Evolutionary conservation across 208 protist genomes (phyloP).

Genomic region (Leishmania amazonensis): DNA sequence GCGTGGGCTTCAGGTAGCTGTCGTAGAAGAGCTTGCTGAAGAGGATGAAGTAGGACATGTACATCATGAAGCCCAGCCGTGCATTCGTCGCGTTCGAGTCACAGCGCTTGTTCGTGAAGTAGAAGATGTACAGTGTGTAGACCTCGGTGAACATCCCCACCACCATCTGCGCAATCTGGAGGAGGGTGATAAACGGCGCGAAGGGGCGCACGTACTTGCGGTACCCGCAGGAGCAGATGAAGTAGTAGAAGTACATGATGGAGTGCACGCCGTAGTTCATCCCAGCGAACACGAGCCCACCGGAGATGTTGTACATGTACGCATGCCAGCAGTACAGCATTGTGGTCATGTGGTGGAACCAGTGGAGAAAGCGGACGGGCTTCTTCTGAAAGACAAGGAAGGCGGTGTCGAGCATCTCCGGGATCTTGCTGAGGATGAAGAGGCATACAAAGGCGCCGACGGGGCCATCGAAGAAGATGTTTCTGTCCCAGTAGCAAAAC

Average conservation of each 20-base stretch:
- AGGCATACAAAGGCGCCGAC: slow-evolving; percentile 64
- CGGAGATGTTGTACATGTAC: slow-evolving; percentile 46
- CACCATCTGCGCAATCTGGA: slow-evolving; percentile 94
- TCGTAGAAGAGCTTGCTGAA: slow-evolving; percentile 87
- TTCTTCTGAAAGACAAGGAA: slow-evolving; percentile 91
- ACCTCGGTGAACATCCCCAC: slow-evolving; percentile 69
- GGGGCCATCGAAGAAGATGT: slow-evolving; percentile 55
- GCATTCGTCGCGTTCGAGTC: slow-evolving; percentile 66
- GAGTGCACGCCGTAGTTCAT: slow-evolving; percentile 95
- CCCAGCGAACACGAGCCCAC: slow-evolving; percentile 79
- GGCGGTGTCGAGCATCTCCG: slow-evolving; percentile 86
- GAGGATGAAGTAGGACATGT: slow-evolving; percentile 91
- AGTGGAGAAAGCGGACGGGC: slow-evolving; percentile 83
- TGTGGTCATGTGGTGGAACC: slow-evolving; percentile 93
- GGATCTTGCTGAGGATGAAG: slow-evolving; percentile 85
- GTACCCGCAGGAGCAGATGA: slow-evolving; percentile 66
- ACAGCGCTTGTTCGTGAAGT: slow-evolving; percentile 19
- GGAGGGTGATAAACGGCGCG: slow-evolving; percentile 78
- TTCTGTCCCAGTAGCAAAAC: slow-evolving; percentile 58
- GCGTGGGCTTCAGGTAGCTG: slow-evolving; percentile 61
- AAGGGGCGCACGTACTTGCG: slow-evolving; percentile 69
- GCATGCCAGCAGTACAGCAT: slow-evolving; percentile 94
- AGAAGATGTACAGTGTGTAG: slow-evolving; percentile 53
- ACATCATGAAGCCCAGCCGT: slow-evolving; percentile 81
- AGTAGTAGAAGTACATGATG: slow-evolving; percentile 96